phyloP scores from a whole-genome alignment of 441 rosid species.

The Populus hybrid region DNA sequence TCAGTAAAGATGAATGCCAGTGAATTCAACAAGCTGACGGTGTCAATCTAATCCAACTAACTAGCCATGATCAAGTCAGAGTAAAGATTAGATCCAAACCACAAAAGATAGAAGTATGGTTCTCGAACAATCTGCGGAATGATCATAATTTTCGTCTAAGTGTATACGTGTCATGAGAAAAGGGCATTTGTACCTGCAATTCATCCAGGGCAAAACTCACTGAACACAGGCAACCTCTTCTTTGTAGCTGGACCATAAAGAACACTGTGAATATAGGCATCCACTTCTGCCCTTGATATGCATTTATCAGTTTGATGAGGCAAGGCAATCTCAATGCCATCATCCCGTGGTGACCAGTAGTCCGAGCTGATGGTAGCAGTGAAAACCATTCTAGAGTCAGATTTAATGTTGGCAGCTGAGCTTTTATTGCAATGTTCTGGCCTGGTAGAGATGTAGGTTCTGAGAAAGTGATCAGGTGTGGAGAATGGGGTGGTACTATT shows the following conservation, averaged over 20 bases:
- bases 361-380: not conserved
- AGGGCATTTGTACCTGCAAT: not conserved
- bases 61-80: not conserved
- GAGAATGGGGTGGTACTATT: conserved; percentile 6
- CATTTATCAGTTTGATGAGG: conserved; percentile 21
- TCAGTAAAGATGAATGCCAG: not conserved
- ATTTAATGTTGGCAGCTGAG: not conserved
- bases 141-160: not conserved
- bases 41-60: not conserved
- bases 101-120: not conserved
- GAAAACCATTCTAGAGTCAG: conserved; percentile 3
- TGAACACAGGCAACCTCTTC: conserved; percentile 41
- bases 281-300: conserved; percentile 28
- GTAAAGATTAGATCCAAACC: not conserved
- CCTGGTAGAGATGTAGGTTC: not conserved
- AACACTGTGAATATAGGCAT: conserved; percentile 27
- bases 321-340: conserved; percentile 40
- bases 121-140: not conserved
- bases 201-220: conserved; percentile 26
- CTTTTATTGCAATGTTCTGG: not conserved
- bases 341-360: conserved; percentile 54
- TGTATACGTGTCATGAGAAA: not conserved
- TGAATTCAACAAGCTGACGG: not conserved
- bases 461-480: not conserved
- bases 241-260: conserved; percentile 28